phyloP scores from a whole-genome alignment of 2,329 filamentous ascomycete species.

The Biscogniauxia marginata region DNA sequence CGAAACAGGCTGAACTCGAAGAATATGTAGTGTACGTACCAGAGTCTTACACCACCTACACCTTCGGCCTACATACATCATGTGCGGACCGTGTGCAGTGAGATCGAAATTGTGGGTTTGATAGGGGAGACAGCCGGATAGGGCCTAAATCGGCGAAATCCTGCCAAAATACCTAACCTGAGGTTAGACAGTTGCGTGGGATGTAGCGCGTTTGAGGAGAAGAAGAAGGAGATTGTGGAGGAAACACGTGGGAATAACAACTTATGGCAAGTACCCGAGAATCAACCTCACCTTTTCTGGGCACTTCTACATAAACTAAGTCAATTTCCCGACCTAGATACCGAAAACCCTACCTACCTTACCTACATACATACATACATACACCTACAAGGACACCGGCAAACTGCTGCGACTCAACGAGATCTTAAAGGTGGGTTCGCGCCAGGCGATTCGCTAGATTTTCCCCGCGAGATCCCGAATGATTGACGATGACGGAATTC shows the following conservation, averaged over 20 bases:
- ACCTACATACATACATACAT: no score
- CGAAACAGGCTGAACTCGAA: neutral
- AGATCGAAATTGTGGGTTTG: neutral
- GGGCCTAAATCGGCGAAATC: slow-evolving; percentile 1
- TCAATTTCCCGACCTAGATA: neutral
- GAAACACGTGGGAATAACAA: neutral
- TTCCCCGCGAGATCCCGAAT: neutral
- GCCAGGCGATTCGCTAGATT: neutral
- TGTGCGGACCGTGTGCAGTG: neutral
- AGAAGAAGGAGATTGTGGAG: neutral
- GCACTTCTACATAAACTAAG: neutral
- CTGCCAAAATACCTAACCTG: no score
- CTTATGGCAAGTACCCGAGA: neutral
- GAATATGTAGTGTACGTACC: no score
- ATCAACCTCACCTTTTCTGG: neutral
- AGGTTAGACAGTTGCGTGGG: neutral
- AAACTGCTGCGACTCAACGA: neutral
- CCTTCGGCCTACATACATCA: neutral
- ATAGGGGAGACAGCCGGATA: neutral
- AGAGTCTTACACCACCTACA: no score
- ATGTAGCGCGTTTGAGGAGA: neutral
- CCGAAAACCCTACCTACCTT: neutral
- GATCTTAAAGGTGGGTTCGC: neutral
- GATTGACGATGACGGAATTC: neutral
- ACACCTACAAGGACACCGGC: neutral